Base-by-base conservation (phyloP, 495 filamentous ascomycete genomes). In the Penicillium riverlandense region DNA sequence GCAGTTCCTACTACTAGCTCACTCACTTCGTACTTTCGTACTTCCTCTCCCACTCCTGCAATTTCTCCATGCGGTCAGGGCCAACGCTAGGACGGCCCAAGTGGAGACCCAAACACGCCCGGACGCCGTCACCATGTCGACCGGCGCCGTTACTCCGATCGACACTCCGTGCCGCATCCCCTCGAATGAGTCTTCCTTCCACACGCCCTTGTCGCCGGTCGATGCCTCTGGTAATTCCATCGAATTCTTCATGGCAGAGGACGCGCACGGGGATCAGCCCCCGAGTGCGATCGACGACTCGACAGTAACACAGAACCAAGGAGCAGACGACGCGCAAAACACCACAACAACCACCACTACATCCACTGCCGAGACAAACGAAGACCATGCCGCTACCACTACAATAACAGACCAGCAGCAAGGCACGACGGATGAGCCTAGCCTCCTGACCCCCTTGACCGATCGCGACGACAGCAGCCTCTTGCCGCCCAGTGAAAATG, bases 401-500 rank as follows among this genome's bases (percentile, higher is more conserved):
- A 43, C 44, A 28, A 29, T 33, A 7, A 46, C 49, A 30, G 45
- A 62, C 0, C 37, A 40, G n/a, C 38, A 50, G 30, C 37, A 44
- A 9, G 54, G 50, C 13, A 13, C 33, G 22, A 22, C 22, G 3
- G 54, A 55, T 7, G 47, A 61, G 35, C 42, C 55, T 8, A 57
- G 63, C 31, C 38, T 55, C 11, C 53, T 66, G 16, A 62, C 69
- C 45, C 65, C 66, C n/a, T 52, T 66, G 46, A 58, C 58, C 29
- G 69, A 70, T 38, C 53, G 56, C 44, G 64, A 70, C 41, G 62
- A 70, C 39, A 69, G 53, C 41, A 67, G 62, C 32, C 50, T 69
- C 7, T 49, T 65, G 40, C 57, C 64, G 35, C 63, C 57, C 22
- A 65, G 56, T 50, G 66, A 72, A 34, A 59, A 69, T 44, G 69